These are phyloP conservation scores for Pisolithus sp. DNA, from an alignment of 768 basidiomycete species.

Conservation along the genomic window DNA sequence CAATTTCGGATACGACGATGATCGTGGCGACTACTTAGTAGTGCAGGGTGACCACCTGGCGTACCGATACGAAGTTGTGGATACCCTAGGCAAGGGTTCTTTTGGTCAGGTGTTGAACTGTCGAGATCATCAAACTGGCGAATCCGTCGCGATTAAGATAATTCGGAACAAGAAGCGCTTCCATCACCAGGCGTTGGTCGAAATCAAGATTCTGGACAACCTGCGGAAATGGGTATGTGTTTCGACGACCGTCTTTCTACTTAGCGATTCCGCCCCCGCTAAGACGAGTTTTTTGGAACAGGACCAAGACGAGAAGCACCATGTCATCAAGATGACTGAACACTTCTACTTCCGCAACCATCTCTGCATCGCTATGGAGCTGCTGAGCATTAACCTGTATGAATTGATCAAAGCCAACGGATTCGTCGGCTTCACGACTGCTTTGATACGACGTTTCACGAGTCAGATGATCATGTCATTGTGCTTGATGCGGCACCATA, in stretches of 20 bases:
- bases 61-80: constrained; percentile 93
- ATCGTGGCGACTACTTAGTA: constrained; percentile 93
- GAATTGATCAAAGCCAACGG: constrained; percentile 99
- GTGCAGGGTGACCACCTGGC: constrained; percentile 89
- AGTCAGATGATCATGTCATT: constrained; percentile 91
- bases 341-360: constrained; percentile 98
- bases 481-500: constrained; percentile 91
- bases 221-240: constrained; percentile 91
- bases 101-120: constrained; percentile 97
- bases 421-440: constrained; percentile 96
- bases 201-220: constrained; percentile 97
- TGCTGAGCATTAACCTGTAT: constrained; percentile 97
- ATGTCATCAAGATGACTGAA: constrained; percentile 97
- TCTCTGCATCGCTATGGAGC: constrained; percentile 96
- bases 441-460: constrained; percentile 91
- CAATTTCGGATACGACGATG: constrained; percentile 96
- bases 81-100: constrained; percentile 93
- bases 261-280: too few relatives aligned
- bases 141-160: constrained; percentile 98
- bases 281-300: constrained; percentile 25
- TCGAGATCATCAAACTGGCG: constrained; percentile 90
- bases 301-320: constrained; percentile 96
- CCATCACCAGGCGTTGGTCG: constrained; percentile 97
- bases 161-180: constrained; percentile 99
- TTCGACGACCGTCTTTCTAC: neutral